phyloP scores from a whole-genome alignment of 352 stramenopile species.

The Pythium brassicae region DNA sequence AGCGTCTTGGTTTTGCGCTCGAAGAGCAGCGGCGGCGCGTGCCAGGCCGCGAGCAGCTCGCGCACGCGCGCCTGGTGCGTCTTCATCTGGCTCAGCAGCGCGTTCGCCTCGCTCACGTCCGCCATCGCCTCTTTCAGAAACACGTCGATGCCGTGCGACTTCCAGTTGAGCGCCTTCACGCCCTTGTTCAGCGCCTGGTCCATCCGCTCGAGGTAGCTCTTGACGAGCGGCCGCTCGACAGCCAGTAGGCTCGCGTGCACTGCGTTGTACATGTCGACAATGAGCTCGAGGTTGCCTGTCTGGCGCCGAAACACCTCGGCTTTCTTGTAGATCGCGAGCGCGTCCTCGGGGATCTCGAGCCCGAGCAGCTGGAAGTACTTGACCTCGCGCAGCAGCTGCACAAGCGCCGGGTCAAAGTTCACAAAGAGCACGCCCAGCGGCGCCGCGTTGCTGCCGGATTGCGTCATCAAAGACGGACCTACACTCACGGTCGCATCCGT shows the following conservation, averaged over 20 bases:
- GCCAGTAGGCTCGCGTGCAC: conserved; percentile 84
- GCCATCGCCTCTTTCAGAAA: conserved; percentile 89
- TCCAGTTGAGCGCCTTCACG: conserved; percentile 91
- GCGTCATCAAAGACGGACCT: background rate
- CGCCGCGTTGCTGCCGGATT: background rate
- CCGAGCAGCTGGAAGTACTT: conserved; percentile 93
- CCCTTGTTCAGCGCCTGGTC: conserved; percentile 87
- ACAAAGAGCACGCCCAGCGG: conserved; percentile 52
- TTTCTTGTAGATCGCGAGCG: conserved; percentile 89
- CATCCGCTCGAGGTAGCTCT: conserved; percentile 87
- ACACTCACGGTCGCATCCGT: background rate
- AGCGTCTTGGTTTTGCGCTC: conserved; percentile 82
- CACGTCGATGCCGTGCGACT: conserved; percentile 89
- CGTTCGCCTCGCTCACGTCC: conserved; percentile 86
- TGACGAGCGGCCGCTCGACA: conserved; percentile 88
- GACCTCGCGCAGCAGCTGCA: conserved; percentile 90
- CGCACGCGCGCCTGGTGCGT: conserved; percentile 76
- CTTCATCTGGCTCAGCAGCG: conserved; percentile 86
- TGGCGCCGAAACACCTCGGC: conserved; percentile 90
- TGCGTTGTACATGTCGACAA: conserved; percentile 93
- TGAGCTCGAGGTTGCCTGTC: conserved; percentile 90
- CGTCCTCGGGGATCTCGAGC: conserved; percentile 85
- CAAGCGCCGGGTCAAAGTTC: conserved; percentile 90
- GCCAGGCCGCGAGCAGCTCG: conserved; percentile 80
- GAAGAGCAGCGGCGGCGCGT: conserved; percentile 73